Percentiles rank a stretch among this genome's conserved stretches.
phyloP scores from a whole-genome alignment of 2,329 filamentous ascomycete genomes.

The Phaeosphaeria sp. region DNA sequence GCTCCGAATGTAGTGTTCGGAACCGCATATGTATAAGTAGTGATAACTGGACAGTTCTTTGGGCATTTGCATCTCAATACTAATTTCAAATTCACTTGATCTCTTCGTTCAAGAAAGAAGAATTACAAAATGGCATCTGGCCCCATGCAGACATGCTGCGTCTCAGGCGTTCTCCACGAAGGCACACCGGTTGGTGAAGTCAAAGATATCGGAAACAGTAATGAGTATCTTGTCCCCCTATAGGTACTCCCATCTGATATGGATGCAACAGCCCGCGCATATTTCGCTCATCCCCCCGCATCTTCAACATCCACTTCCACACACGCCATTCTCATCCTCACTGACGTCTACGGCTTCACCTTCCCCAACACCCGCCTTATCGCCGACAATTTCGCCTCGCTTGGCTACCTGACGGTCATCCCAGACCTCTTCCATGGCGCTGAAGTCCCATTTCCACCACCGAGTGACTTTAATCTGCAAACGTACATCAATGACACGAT shows the following conservation, averaged over 20 bases:
- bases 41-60: neutral
- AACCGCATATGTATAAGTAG: neutral
- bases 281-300: slow-evolving; percentile 59
- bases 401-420: slow-evolving; percentile 73
- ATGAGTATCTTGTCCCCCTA: no score
- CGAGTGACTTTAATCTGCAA: slow-evolving; percentile 57
- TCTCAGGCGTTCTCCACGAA: slow-evolving; percentile 59
- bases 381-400: slow-evolving; percentile 76
- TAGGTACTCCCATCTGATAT: no score
- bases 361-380: slow-evolving; percentile 63
- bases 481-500: slow-evolving; percentile 55
- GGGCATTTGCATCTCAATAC: no score
- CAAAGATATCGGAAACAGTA: slow-evolving; percentile 56
- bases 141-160: slow-evolving; percentile 57
- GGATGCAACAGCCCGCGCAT: slow-evolving; percentile 62
- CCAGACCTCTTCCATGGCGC: slow-evolving; percentile 76
- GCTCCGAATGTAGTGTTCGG: neutral
- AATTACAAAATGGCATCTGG: slow-evolving; percentile 57
- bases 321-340: slow-evolving; percentile 61
- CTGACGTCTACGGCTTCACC: slow-evolving; percentile 64
- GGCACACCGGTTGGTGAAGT: slow-evolving; percentile 56
- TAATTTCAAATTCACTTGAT: neutral
- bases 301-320: slow-evolving; percentile 54
- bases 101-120: neutral
- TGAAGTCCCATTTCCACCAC: slow-evolving; percentile 61